Evolutionary conservation across 306 rosid species (phyloP).

Genomic region (Quercus gilva): DNA sequence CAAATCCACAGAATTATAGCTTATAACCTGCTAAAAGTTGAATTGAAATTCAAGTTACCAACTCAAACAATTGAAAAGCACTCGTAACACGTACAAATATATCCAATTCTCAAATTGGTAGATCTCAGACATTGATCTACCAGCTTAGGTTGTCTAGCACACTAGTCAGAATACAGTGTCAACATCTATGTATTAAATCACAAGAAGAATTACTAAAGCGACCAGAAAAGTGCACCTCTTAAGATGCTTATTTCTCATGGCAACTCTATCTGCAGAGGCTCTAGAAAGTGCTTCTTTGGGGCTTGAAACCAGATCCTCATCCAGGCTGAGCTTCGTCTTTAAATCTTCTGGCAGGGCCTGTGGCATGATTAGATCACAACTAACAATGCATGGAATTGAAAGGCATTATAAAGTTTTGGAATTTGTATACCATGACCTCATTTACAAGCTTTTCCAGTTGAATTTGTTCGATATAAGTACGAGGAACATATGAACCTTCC

Average conservation of each 20-base stretch:
- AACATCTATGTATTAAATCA: background rate
- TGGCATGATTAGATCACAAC: slow-evolving; percentile 33
- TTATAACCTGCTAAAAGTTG: background rate
- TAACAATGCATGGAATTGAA: background rate
- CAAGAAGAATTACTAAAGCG: background rate
- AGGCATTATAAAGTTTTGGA: slow-evolving; percentile 14
- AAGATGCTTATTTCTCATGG: slow-evolving; percentile 71
- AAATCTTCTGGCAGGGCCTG: slow-evolving; percentile 99
- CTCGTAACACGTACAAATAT: background rate
- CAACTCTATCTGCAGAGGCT: slow-evolving; percentile 83
- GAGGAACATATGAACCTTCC: slow-evolving; percentile 93
- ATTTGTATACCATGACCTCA: slow-evolving; percentile 89
- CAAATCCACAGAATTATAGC: background rate
- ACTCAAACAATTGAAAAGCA: background rate
- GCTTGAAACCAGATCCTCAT: slow-evolving; percentile 93
- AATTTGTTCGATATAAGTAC: slow-evolving; percentile 96
- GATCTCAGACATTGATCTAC: background rate
- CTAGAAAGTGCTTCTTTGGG: slow-evolving; percentile 91
- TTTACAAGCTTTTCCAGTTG: slow-evolving; percentile 95
- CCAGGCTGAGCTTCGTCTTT: slow-evolving; percentile 87
- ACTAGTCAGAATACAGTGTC: background rate
- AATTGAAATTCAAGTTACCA: background rate
- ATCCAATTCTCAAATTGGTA: background rate
- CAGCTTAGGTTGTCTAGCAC: background rate
- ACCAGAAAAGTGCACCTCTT: slow-evolving; percentile 53